Evolutionary conservation across 2,329 filamentous ascomycete species (phyloP), one percentile per base, ranked within the genome.

Genomic region (Ophiocordyceps camponoti-leonardi): DNA sequence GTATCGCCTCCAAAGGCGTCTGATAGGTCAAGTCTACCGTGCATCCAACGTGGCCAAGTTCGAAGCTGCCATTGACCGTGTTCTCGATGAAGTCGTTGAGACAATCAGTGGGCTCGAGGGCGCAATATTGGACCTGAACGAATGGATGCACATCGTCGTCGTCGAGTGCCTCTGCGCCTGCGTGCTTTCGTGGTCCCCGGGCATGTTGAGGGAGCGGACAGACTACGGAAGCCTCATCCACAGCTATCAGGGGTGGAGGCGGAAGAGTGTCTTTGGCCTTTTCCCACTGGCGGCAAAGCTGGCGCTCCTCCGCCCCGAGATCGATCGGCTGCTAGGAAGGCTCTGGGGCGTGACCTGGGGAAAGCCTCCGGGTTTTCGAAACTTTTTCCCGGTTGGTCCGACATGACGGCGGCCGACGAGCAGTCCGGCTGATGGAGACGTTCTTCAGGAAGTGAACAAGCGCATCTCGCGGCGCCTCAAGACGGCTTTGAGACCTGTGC

Each of bases 101-200:
- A 63, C 60, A 23, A 50, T 75, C 0, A 56, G 53, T 4, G 46
- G 48, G 0, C 52, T 71, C 1, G 42, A 61, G 0, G 67, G 67
- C 0, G 51, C 54, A 1, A 59, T 65, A 26, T 52, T 74, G 4
- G 68, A 73, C 46, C 52, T 75, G 18, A 69, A 68, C 44, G 66
- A 72, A 45, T 75, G 71, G 71, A 74, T 74, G 70, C 71, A 75
- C 54, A 73, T 75, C 46, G 59, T 72, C 18, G 65, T 63, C 1
- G 68, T 75, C 28, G 71, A 75, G 49, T 72, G 66, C 20, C 64
- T 75, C 2, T 65, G 67, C 0, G 68, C 69, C 1, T 55, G 65
- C 2, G 69, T 73, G 1, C 56, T 75, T 1, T 68, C 68, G 0
- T 74, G 71, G 71, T 72, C 71, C 0, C 71, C 71, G 0, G 65